Percentiles rank a stretch among this genome's conserved stretches.
phyloP scores from a whole-genome alignment of 75 land plant species.

The Pinus albicaulis region DNA sequence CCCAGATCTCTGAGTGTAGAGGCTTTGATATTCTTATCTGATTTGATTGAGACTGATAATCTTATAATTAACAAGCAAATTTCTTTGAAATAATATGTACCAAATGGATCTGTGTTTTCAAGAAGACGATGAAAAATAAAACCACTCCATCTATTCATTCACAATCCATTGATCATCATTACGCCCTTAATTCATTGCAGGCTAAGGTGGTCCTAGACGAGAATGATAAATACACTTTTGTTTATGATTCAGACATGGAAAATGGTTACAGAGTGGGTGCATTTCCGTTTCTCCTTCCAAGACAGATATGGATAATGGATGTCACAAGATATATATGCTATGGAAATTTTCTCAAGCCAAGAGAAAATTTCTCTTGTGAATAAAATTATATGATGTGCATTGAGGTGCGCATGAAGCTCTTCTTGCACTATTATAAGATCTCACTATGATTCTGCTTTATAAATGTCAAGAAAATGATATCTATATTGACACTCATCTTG shows the following conservation, averaged over 20 bases:
- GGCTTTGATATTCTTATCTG: no score
- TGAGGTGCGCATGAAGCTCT: not conserved
- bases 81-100: not conserved
- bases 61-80: not conserved
- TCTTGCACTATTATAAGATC: not conserved
- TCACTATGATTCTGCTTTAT: not conserved
- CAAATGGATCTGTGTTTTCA: not conserved
- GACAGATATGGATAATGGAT: conserved; percentile 64
- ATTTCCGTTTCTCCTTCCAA: conserved; percentile 66
- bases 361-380: conserved; percentile 15
- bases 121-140: not conserved
- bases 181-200: conserved; percentile 12
- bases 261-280: conserved; percentile 82
- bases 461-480: not conserved
- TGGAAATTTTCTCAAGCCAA: conserved; percentile 69
- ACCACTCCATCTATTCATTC: not conserved
- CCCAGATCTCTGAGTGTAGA: no score
- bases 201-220: conserved; percentile 19
- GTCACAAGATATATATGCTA: conserved; percentile 90
- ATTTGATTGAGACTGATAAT: not conserved
- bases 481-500: not conserved
- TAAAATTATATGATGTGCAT: not conserved
- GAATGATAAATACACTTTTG: conserved; percentile 36
- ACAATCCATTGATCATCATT: not conserved
- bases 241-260: conserved; percentile 73